A percentile compares a stretch with the other conserved stretches of the same genome.
phyloP scores from a whole-genome alignment of 306 rosid genomes.

The Betula pendula region DNA sequence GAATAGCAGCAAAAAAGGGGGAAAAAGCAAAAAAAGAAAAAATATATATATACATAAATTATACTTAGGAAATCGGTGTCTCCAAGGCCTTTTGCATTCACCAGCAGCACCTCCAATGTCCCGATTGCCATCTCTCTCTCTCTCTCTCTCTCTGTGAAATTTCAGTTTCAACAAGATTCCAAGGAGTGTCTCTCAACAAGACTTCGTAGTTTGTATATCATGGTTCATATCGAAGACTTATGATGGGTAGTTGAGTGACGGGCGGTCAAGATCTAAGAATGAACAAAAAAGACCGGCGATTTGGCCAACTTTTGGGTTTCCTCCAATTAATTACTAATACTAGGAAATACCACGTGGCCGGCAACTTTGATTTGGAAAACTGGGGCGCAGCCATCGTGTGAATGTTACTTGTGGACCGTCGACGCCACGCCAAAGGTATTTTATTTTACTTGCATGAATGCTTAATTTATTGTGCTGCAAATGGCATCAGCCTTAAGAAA shows the following conservation, averaged over 20 bases:
- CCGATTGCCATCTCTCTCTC: slow-evolving; percentile 46
- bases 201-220: neutral
- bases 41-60: neutral
- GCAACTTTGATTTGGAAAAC: neutral
- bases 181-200: neutral
- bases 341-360: neutral
- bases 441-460: too few species aligned
- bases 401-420: too few species aligned
- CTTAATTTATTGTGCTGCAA: too few species aligned
- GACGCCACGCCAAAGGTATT: too few species aligned
- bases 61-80: slow-evolving; percentile 60
- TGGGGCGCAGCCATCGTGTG: too few species aligned
- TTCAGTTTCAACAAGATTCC: neutral
- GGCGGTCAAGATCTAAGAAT: slow-evolving; percentile 10
- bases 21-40: neutral
- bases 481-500: too few species aligned
- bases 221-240: slow-evolving; percentile 17
- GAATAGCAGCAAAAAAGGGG: neutral
- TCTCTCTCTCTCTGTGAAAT: neutral
- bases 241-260: neutral
- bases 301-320: neutral
- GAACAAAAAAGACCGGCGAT: neutral
- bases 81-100: slow-evolving; percentile 53
- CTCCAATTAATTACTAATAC: neutral
- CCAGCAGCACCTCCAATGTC: slow-evolving; percentile 46